Percentiles rank a stretch among this genome's conserved stretches.
Conservation (phyloP, 768 basidiomycete genomes). For the Pleurotus tuber-regium region DNA sequence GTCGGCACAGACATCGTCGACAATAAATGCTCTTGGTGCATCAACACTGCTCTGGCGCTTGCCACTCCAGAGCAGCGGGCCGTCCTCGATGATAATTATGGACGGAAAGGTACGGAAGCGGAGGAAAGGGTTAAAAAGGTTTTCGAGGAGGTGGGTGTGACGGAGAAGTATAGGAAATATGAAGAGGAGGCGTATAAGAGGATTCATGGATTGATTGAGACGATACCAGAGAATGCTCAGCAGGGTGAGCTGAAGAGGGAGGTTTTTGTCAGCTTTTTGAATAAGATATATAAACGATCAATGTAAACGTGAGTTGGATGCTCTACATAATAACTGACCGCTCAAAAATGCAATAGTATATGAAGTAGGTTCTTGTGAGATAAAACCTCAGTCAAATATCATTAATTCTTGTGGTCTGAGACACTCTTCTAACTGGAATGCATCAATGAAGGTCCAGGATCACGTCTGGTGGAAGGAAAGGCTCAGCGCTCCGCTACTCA, state of each 20-base stretch:
- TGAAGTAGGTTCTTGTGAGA: no score
- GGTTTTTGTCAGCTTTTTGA: constrained; percentile 82
- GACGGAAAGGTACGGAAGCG: constrained; percentile 43
- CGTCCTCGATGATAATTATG: constrained; percentile 52
- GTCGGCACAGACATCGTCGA: constrained; percentile 97
- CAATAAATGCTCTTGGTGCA: constrained; percentile 97
- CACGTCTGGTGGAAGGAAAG: no score
- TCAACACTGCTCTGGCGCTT: constrained; percentile 79
- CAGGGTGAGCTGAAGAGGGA: constrained; percentile 49
- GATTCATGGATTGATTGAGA: constrained; percentile 66
- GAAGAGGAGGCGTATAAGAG: constrained; percentile 70
- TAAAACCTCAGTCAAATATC: no score
- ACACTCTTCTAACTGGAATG: no score
- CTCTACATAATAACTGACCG: no score
- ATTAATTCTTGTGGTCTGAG: no score
- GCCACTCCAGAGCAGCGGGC: constrained; percentile 53
- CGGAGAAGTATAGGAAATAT: constrained; percentile 67
- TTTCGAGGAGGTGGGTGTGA: constrained; percentile 67
- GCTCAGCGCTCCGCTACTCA: no score
- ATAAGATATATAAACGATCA: constrained; percentile 65
- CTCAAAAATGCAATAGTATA: no score
- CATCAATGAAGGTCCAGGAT: no score
- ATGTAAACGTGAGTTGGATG: background rate
- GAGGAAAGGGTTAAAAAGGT: constrained; percentile 44
- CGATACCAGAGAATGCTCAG: constrained; percentile 58